phyloP scores from a whole-genome alignment of 2,329 filamentous ascomycete species.

The Dendrostoma leiphaemia region DNA sequence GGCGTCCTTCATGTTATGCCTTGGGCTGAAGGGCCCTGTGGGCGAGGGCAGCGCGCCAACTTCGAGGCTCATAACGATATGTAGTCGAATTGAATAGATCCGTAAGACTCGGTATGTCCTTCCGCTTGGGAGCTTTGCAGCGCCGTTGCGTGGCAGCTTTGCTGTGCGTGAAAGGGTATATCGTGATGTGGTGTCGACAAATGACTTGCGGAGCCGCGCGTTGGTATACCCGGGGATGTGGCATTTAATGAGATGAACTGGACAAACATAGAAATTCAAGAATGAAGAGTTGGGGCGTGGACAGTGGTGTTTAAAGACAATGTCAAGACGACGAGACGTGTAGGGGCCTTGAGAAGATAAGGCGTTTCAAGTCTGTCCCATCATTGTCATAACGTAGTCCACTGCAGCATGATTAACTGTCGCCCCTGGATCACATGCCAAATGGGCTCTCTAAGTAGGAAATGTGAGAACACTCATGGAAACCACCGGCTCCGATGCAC shows the following conservation, averaged over 20 bases:
- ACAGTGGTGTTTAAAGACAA: not conserved
- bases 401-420: not conserved
- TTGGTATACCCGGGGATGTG: too few species aligned
- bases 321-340: not conserved
- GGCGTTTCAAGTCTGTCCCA: constrained; percentile 17
- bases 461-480: not conserved
- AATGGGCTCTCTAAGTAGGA: not conserved
- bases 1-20: not conserved
- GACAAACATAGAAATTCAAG: not conserved
- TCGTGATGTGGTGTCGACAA: too few species aligned
- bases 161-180: too few species aligned
- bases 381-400: not conserved
- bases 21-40: constrained; percentile 14
- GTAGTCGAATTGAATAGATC: not conserved
- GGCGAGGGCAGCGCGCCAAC: constrained; percentile 9
- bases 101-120: too few species aligned
- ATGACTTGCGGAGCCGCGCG: too few species aligned
- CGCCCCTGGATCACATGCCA: constrained; percentile 14
- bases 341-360: not conserved
- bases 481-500: constrained; percentile 12
- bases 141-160: too few species aligned
- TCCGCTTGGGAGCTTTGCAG: too few species aligned
- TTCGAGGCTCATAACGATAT: constrained; percentile 13
- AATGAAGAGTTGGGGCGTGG: not conserved
- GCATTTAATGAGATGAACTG: too few species aligned